phyloP scores from a whole-genome alignment of 805 yeast species.

The Barnettozyma populi region DNA sequence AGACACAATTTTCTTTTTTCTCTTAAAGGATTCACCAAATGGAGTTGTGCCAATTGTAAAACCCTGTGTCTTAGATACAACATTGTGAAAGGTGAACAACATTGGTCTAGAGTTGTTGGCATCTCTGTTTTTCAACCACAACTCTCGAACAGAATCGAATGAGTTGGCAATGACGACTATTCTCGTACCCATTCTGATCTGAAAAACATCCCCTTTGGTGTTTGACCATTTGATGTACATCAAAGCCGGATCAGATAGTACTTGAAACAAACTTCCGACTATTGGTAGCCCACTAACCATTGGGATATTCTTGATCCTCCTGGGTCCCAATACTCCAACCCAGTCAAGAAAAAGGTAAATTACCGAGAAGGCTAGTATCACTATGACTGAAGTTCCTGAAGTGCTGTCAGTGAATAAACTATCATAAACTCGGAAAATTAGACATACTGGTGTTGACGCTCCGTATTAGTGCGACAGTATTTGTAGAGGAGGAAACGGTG shows the following conservation, averaged over 20 bases:
- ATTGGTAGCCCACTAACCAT: constrained; percentile 43
- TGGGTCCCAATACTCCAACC: constrained; percentile 25
- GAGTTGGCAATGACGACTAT: constrained; percentile 65
- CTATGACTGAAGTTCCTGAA: background rate
- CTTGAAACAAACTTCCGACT: constrained; percentile 44
- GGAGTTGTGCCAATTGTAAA: constrained; percentile 67
- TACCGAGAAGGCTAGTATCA: background rate
- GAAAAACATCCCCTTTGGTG: constrained; percentile 44
- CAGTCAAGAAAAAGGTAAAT: constrained; percentile 13
- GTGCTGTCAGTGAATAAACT: background rate
- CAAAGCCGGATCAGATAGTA: constrained; percentile 44
- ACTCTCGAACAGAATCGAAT: constrained; percentile 42
- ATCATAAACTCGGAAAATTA: background rate
- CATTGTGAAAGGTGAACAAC: constrained; percentile 60
- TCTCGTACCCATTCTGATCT: constrained; percentile 53
- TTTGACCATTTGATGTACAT: constrained; percentile 40
- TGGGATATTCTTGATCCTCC: constrained; percentile 34
- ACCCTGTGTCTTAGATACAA: constrained; percentile 50
- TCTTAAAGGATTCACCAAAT: constrained; percentile 39
- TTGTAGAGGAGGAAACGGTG: background rate
- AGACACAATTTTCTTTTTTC: constrained; percentile 44
- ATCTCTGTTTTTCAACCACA: constrained; percentile 47
- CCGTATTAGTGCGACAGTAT: background rate
- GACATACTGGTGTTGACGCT: background rate
- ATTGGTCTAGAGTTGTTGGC: constrained; percentile 65